Conservation (phyloP, 2,329 filamentous ascomycete species). For the Cyanodermella asteris region DNA sequence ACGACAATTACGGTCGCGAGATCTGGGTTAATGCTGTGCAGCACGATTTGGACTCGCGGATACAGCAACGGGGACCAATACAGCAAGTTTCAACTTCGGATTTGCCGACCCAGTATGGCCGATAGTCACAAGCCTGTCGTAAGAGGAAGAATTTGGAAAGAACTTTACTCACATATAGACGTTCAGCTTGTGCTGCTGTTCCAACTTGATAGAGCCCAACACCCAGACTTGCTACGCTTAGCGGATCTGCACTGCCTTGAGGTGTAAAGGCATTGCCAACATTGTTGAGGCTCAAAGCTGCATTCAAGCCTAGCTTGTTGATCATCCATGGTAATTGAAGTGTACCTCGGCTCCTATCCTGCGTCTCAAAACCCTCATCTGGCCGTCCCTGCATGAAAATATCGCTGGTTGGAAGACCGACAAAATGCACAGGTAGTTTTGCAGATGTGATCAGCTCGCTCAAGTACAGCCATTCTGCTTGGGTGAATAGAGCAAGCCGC, state of each 20-base stretch:
- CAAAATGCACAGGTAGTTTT: conserved; percentile 38
- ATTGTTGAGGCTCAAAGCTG: conserved; percentile 46
- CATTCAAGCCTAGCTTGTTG: conserved; percentile 32
- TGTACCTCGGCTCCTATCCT: conserved; percentile 31
- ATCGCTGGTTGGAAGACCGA: conserved; percentile 46
- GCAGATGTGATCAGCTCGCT: conserved; percentile 23
- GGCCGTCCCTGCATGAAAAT: conserved; percentile 9
- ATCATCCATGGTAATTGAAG: conserved; percentile 40
- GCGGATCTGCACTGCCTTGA: conserved; percentile 42
- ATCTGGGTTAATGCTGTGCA: too few species aligned
- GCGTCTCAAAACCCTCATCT: conserved; percentile 8
- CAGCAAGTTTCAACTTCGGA: too few species aligned
- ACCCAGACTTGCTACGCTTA: conserved; percentile 38
- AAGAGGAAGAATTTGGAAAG: too few species aligned
- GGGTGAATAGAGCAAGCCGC: conserved; percentile 34
- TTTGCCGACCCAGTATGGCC: too few species aligned
- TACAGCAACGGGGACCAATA: background rate
- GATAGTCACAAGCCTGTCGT: too few species aligned
- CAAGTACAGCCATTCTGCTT: conserved; percentile 28
- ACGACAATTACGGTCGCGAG: too few species aligned
- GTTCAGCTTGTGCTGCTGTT: conserved; percentile 32
- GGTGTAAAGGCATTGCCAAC: conserved; percentile 57
- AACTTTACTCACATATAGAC: conserved; percentile 25
- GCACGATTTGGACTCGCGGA: background rate
- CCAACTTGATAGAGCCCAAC: conserved; percentile 48